Evolutionary conservation across 441 rosid species (phyloP), one percentile per base, ranked within the genome.

Genomic region (Gossypium davidsonii): DNA sequence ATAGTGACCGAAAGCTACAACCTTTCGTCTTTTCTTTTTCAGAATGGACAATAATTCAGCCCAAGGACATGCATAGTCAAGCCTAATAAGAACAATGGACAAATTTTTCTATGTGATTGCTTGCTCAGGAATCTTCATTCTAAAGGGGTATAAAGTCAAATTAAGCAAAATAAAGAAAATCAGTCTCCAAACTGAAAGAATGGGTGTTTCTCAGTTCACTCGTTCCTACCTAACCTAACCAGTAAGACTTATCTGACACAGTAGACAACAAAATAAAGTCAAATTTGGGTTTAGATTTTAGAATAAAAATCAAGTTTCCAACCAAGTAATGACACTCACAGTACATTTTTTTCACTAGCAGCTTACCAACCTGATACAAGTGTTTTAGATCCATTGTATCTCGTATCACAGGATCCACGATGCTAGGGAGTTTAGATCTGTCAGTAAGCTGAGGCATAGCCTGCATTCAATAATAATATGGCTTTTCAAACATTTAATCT

Each of bases 381-480:
- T 95, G 96, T 80, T 92, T 95, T 72, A 90, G 82, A 79, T 95
- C 97, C 87, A 91, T 89, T 0, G 90, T 82, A 78, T 88, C 83
- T 81, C 81, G 85, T 61, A 95, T 85, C 46, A 83, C 95, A n/a
- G 97, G 95, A 86, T 92, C 97, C 72, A 95, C 78, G 9, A 92
- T 91, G 77, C 71, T 87, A 52, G 98, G 98, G 79, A 95, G 93
- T 75, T 86, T 86, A 65, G 90, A 82, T 86, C 98, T 85, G 81
- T 91, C 96, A 60, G 94, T 92, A 37, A 95, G 98, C 77, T 88
- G 94, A 79, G 99, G 98, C 94, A 93, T 92, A 82, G 98, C 98
- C 99, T 94, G 89, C 82, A 78, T 74, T 82, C 71, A 70, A 4
- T 31, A 67, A 31, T 21, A 42, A 66, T 15, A 12, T 1, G 39